These are phyloP conservation scores for Breviolum minutum DNA, from an alignment of 73 alveolate genomes.

Conservation along the genomic window DNA sequence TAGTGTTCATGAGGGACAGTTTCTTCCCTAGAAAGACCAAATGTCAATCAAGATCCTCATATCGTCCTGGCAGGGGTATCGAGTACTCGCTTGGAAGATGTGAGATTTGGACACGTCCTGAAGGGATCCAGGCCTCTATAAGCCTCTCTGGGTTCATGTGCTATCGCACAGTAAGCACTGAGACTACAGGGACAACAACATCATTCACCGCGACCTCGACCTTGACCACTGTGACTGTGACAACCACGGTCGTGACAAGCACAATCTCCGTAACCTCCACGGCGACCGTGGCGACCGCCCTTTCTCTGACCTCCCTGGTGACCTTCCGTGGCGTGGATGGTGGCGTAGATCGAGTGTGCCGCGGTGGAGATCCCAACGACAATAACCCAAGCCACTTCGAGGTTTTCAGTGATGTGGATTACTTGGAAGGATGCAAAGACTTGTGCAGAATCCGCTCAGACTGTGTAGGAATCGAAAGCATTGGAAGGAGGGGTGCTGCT, in stretches of 20 bases:
- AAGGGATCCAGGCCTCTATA: constrained; percentile 56
- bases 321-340: constrained; percentile 63
- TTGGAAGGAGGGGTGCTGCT: background rate
- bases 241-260: background rate
- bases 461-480: constrained; percentile 24
- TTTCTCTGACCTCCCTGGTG: background rate
- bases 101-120: constrained; percentile 66
- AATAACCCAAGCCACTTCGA: constrained; percentile 22
- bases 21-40: too few species aligned
- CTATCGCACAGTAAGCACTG: constrained; percentile 9
- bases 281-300: background rate
- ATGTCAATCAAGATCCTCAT: too few species aligned
- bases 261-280: background rate
- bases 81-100: constrained; percentile 78
- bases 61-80: constrained; percentile 3
- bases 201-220: background rate
- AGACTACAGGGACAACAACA: background rate
- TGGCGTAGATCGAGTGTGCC: constrained; percentile 61
- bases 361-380: constrained; percentile 50
- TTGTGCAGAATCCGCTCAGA: background rate
- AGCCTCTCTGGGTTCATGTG: constrained; percentile 18
- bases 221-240: background rate
- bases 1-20: background rate
- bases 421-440: constrained; percentile 21
- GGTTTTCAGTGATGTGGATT: background rate